Evolutionary conservation across 805 yeast genomes (phyloP).

Genomic region (Isabelozyma rhagii): DNA sequence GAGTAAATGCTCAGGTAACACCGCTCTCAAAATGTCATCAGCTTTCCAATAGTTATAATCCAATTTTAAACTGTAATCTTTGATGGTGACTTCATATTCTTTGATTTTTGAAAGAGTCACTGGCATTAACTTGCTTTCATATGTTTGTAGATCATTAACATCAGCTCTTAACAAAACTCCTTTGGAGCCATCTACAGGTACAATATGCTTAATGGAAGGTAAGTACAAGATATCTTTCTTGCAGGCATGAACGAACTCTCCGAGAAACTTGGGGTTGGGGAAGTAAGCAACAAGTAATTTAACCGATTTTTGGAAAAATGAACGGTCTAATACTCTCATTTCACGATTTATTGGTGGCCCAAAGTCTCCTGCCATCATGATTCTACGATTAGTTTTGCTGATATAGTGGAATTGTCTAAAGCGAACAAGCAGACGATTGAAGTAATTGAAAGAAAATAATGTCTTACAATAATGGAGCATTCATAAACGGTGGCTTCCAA

Average conservation of each 20-base stretch:
- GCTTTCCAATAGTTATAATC: constrained; percentile 83
- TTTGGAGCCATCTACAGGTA: constrained; percentile 37
- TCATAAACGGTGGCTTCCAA: neutral
- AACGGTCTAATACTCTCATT: constrained; percentile 64
- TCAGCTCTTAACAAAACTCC: constrained; percentile 62
- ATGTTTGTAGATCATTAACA: constrained; percentile 33
- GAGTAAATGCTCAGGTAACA: constrained; percentile 67
- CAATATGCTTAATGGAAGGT: constrained; percentile 71
- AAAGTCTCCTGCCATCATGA: constrained; percentile 25
- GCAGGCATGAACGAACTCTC: constrained; percentile 57
- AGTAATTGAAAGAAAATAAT: neutral
- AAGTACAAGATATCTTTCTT: constrained; percentile 61
- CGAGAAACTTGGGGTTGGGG: constrained; percentile 61
- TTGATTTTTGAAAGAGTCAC: constrained; percentile 34
- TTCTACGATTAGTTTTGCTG: constrained; percentile 25
- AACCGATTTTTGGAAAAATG: constrained; percentile 56
- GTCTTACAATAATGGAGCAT: neutral
- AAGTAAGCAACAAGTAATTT: constrained; percentile 66
- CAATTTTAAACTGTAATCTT: constrained; percentile 53
- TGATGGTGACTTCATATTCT: constrained; percentile 44
- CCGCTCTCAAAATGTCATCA: constrained; percentile 77
- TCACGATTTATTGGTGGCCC: constrained; percentile 68
- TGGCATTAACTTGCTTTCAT: constrained; percentile 27
- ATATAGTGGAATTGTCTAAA: constrained; percentile 9
- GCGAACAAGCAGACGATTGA: neutral